phyloP scores from a whole-genome alignment of 2,329 filamentous ascomycete species.

The Aureobasidium vineae region DNA sequence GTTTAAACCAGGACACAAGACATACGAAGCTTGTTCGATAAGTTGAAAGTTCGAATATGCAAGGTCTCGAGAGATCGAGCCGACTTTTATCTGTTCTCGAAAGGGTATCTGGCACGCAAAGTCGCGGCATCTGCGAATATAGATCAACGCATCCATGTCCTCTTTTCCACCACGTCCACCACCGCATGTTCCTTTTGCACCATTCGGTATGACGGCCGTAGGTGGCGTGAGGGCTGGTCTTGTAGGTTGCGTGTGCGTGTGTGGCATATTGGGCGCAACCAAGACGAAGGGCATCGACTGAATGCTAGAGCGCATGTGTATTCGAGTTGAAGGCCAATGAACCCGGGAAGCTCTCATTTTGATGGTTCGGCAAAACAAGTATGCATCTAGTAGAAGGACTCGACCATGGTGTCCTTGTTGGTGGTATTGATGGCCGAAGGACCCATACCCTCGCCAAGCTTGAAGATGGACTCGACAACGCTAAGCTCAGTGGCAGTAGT shows the following conservation, averaged over 20 bases:
- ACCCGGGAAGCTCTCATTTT: background rate
- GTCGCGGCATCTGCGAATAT: background rate
- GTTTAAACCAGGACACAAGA: background rate
- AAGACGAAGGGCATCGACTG: background rate
- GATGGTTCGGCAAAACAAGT: background rate
- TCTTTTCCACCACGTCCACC: background rate
- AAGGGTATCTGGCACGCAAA: conserved; percentile 2
- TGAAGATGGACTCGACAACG: conserved; percentile 94
- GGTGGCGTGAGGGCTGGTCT: conserved; percentile 12
- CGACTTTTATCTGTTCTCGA: conserved; percentile 5
- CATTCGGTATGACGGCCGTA: background rate
- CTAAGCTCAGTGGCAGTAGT: conserved; percentile 97
- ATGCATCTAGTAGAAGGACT: conserved; percentile 83
- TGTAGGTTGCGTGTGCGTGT: background rate
- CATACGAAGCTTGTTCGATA: background rate
- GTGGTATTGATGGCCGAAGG: conserved; percentile 75
- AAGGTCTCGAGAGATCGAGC: background rate
- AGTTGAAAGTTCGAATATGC: background rate
- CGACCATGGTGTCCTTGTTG: conserved; percentile 98
- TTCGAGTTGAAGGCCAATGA: background rate
- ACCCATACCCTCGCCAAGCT: conserved; percentile 81
- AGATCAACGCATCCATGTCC: background rate
- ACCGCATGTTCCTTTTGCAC: background rate
- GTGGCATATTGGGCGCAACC: background rate
- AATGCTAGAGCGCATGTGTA: background rate